phyloP scores from a whole-genome alignment of 345 rosid genomes.

The Ricinus communis region DNA sequence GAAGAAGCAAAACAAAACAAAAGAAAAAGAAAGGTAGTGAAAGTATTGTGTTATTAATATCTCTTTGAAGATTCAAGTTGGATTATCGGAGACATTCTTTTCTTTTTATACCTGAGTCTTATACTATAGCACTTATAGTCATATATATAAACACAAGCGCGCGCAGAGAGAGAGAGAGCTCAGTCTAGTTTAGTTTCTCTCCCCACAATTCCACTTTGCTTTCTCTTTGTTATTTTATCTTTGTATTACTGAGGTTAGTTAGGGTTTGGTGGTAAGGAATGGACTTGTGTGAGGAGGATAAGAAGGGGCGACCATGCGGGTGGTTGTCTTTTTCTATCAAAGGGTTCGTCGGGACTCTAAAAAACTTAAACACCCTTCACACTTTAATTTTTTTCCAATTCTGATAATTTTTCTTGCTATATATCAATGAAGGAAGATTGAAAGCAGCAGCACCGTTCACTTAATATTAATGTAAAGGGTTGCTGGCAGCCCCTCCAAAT shows the following conservation, averaged over 20 bases:
- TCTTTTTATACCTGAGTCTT: neutral
- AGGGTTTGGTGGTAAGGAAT: constrained; percentile 35
- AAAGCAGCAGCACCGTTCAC: too few relatives aligned
- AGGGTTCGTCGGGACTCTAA: neutral
- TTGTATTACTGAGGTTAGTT: constrained; percentile 20
- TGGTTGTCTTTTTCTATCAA: constrained; percentile 33
- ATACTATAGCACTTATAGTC: too few relatives aligned
- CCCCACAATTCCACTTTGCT: too few relatives aligned
- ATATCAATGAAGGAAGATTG: too few relatives aligned
- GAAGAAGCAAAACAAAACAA: too few relatives aligned
- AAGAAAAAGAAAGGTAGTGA: neutral
- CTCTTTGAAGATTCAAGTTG: constrained; percentile 1
- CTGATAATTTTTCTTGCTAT: too few relatives aligned
- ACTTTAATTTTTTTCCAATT: too few relatives aligned
- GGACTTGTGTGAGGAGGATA: constrained; percentile 25
- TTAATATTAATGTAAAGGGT: neutral
- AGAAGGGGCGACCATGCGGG: constrained; percentile 27
- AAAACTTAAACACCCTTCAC: too few relatives aligned
- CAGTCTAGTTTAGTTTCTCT: too few relatives aligned
- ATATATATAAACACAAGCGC: neutral
- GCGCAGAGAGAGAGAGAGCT: neutral
- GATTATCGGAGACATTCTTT: constrained; percentile 20
- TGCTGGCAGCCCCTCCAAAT: constrained; percentile 36
- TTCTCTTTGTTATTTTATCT: neutral
- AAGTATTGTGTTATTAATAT: neutral